phyloP scores from a whole-genome alignment of 176 grass and related monocot genomes.

The Rhynchospora breviuscula region DNA sequence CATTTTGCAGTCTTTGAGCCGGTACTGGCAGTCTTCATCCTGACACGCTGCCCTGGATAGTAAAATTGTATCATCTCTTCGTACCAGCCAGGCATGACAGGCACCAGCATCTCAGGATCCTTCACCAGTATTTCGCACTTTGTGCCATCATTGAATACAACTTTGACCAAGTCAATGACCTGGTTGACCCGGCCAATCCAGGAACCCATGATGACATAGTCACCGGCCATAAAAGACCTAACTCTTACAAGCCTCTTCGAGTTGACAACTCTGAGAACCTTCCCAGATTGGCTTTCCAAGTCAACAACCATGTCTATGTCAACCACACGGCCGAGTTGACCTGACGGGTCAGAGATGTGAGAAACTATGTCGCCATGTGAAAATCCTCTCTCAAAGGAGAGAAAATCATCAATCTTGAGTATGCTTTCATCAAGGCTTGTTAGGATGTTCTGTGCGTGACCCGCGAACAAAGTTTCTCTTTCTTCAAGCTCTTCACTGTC shows the following conservation, averaged over 20 bases:
- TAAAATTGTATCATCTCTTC: slow-evolving; percentile 82
- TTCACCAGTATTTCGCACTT: slow-evolving; percentile 74
- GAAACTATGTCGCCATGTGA: slow-evolving; percentile 78
- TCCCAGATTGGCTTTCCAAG: slow-evolving; percentile 63
- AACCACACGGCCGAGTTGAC: slow-evolving; percentile 65
- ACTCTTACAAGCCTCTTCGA: slow-evolving; percentile 73
- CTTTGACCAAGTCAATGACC: slow-evolving; percentile 66
- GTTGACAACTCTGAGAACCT: slow-evolving; percentile 69
- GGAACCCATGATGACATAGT: slow-evolving; percentile 71
- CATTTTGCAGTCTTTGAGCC: slow-evolving; percentile 54
- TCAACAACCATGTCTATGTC: slow-evolving; percentile 71
- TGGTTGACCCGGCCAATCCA: slow-evolving; percentile 83
- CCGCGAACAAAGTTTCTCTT: slow-evolving; percentile 47
- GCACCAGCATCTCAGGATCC: slow-evolving; percentile 62
- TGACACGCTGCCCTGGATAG: slow-evolving; percentile 75
- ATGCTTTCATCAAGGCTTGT: slow-evolving; percentile 84
- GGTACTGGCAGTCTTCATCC: slow-evolving; percentile 32
- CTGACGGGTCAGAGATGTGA: slow-evolving; percentile 55
- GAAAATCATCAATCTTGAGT: slow-evolving; percentile 77
- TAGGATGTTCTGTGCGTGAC: slow-evolving; percentile 61
- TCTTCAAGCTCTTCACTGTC: slow-evolving; percentile 86
- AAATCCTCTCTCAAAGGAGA: slow-evolving; percentile 79
- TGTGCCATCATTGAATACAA: slow-evolving; percentile 63
- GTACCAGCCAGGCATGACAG: slow-evolving; percentile 42
- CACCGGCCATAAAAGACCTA: slow-evolving; percentile 71